These are phyloP conservation scores for Volvariella volvacea DNA, from an alignment of 1,284 basidiomycete species.

Conservation along the genomic window DNA sequence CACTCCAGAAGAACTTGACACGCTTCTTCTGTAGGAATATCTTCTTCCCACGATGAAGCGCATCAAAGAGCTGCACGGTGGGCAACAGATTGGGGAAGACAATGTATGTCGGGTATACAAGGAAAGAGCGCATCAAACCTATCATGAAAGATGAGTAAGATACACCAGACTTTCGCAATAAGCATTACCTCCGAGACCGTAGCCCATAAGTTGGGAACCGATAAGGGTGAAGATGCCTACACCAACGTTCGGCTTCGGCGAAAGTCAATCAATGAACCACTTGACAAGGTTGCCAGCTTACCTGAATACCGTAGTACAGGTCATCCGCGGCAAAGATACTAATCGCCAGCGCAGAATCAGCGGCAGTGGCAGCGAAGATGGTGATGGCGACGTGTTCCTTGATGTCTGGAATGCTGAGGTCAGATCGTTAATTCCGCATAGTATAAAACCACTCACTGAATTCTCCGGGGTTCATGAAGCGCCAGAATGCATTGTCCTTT, in stretches of 20 bases:
- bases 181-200: constrained; percentile 47
- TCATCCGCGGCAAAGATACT: constrained; percentile 46
- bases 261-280: neutral
- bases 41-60: constrained; percentile 44
- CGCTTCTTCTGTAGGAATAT: constrained; percentile 45
- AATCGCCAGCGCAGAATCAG: constrained; percentile 40
- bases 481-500: constrained; percentile 38
- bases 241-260: constrained; percentile 31
- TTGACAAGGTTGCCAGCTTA: constrained; percentile 3
- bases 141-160: neutral
- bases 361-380: constrained; percentile 51
- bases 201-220: constrained; percentile 44
- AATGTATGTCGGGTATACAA: constrained; percentile 38
- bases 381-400: constrained; percentile 57
- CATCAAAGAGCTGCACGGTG: constrained; percentile 47
- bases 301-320: constrained; percentile 39
- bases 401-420: constrained; percentile 30
- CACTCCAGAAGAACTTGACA: constrained; percentile 50
- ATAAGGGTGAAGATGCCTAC: constrained; percentile 41
- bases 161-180: too few relatives aligned
- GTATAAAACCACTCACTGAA: constrained; percentile 34
- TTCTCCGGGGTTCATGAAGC: constrained; percentile 44
- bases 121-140: constrained; percentile 30
- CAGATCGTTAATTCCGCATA: too few relatives aligned
- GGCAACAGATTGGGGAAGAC: constrained; percentile 37